Percentiles rank a stretch among this genome's conserved stretches.
Evolutionary conservation across 805 yeast genomes (phyloP).

Genomic region (Zygosaccharomyces rouxii): DNA sequence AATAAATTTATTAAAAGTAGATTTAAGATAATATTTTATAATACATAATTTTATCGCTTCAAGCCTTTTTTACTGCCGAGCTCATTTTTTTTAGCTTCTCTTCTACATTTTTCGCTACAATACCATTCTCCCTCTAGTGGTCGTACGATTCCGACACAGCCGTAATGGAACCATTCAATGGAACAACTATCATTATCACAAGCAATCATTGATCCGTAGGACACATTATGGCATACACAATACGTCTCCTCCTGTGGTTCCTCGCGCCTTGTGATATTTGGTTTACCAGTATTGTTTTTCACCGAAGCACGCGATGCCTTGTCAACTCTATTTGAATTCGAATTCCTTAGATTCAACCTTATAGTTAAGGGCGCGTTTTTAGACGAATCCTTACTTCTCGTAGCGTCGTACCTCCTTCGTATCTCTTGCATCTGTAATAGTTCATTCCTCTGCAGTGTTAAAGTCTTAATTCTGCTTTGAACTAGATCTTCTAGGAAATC

Average conservation of each 20-base stretch:
- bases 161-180: slow-evolving; percentile 76
- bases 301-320: slow-evolving; percentile 1
- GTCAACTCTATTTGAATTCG: slow-evolving; percentile 1
- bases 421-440: slow-evolving; percentile 10
- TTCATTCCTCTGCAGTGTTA: slow-evolving; percentile 11
- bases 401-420: slow-evolving; percentile 7
- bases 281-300: not conserved
- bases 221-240: slow-evolving; percentile 45
- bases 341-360: slow-evolving; percentile 11
- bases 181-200: slow-evolving; percentile 78
- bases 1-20: slow-evolving; percentile 31
- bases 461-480: slow-evolving; percentile 8
- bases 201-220: slow-evolving; percentile 80
- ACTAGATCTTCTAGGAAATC: slow-evolving; percentile 14
- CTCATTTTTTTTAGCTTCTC: slow-evolving; percentile 12
- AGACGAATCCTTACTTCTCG: slow-evolving; percentile 13
- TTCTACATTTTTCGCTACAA: slow-evolving; percentile 48
- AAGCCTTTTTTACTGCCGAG: slow-evolving; percentile 5
- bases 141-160: slow-evolving; percentile 61
- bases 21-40: not conserved
- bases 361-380: slow-evolving; percentile 10
- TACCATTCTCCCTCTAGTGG: slow-evolving; percentile 70
- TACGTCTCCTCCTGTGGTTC: slow-evolving; percentile 31
- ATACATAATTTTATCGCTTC: slow-evolving; percentile 4
- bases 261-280: slow-evolving; percentile 4